Percentiles rank a stretch among this genome's conserved stretches.
These are phyloP conservation scores for Talaromyces wortmannii DNA, from an alignment of 495 filamentous ascomycete genomes.

Conservation along the genomic window DNA sequence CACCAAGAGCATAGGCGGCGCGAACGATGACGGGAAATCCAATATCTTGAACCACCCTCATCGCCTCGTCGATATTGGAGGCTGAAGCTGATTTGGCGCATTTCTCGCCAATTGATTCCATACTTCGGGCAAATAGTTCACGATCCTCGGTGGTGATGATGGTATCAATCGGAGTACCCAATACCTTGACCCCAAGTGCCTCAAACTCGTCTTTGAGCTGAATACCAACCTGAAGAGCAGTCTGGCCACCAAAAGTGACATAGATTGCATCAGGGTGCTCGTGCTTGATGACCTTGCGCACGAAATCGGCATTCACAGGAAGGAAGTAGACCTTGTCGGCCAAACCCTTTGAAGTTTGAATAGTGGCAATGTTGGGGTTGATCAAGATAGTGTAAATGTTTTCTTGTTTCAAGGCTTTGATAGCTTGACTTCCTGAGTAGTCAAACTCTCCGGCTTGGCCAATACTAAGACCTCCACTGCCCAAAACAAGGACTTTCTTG, in stretches of 20 bases:
- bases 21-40: constrained; percentile 95
- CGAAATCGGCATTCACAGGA: constrained; percentile 91
- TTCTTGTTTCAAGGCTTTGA: constrained; percentile 96
- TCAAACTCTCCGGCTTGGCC: constrained; percentile 99
- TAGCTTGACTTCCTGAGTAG: constrained; percentile 88
- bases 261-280: constrained; percentile 97
- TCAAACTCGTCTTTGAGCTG: constrained; percentile 96
- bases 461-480: constrained; percentile 92
- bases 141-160: constrained; percentile 98
- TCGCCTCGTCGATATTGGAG: constrained; percentile 75
- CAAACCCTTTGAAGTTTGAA: constrained; percentile 92
- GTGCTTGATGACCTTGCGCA: constrained; percentile 91
- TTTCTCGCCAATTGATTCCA: constrained; percentile 97
- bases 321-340: constrained; percentile 99
- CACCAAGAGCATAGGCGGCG: constrained; percentile 92
- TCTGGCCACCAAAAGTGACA: constrained; percentile 95
- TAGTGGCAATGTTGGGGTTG: constrained; percentile 98
- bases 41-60: constrained; percentile 77
- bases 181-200: constrained; percentile 78
- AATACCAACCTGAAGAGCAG: constrained; percentile 89
- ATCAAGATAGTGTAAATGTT: constrained; percentile 93
- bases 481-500: constrained; percentile 97
- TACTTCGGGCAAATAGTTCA: constrained; percentile 92
- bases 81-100: constrained; percentile 96
- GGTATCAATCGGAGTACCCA: constrained; percentile 94